Evolutionary conservation across 1,284 basidiomycete species (phyloP).

Genomic region (Pyrrhoderma noxium): DNA sequence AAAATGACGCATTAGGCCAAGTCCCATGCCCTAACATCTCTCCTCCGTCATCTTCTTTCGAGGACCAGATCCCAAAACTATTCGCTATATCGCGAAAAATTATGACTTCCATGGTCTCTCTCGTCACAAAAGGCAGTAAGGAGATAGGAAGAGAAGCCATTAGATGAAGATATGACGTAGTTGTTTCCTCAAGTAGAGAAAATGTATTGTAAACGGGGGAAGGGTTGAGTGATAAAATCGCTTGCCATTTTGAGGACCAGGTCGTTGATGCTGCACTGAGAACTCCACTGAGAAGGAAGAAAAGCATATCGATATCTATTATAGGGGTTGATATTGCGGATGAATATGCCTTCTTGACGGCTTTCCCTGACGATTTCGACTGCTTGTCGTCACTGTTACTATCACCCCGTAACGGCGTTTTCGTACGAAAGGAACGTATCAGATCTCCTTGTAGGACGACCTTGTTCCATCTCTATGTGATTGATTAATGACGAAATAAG

Average conservation of each 20-base stretch:
- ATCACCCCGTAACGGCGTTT: too few species aligned
- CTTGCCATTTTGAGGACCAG: conserved; percentile 12
- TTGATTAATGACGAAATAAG: too few species aligned
- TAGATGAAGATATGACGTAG: conserved; percentile 17
- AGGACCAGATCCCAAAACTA: conserved; percentile 23
- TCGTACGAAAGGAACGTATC: too few species aligned
- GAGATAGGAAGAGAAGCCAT: conserved; percentile 17
- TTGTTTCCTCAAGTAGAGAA: conserved; percentile 9
- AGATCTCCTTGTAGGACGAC: too few species aligned
- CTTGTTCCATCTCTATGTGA: too few species aligned
- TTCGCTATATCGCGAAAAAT: conserved; percentile 20
- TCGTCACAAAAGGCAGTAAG: conserved; percentile 10
- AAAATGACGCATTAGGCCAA: conserved; percentile 22
- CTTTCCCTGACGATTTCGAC: conserved; percentile 1
- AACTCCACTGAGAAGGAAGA: conserved; percentile 16
- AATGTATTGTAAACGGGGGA: conserved; percentile 15
- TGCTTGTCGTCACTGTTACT: too few species aligned
- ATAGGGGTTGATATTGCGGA: conserved; percentile 1
- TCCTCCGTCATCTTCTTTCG: conserved; percentile 6
- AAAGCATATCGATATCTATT: conserved; percentile 10
- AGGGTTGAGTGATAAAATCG: conserved; percentile 18
- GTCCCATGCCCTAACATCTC: conserved; percentile 24
- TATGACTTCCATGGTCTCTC: conserved; percentile 15
- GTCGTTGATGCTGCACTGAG: conserved; percentile 3
- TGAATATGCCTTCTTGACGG: conserved; percentile 4